Evolutionary conservation across 2,329 filamentous ascomycete species (phyloP).

Genomic region (Macrophomina pseudophaseolina): DNA sequence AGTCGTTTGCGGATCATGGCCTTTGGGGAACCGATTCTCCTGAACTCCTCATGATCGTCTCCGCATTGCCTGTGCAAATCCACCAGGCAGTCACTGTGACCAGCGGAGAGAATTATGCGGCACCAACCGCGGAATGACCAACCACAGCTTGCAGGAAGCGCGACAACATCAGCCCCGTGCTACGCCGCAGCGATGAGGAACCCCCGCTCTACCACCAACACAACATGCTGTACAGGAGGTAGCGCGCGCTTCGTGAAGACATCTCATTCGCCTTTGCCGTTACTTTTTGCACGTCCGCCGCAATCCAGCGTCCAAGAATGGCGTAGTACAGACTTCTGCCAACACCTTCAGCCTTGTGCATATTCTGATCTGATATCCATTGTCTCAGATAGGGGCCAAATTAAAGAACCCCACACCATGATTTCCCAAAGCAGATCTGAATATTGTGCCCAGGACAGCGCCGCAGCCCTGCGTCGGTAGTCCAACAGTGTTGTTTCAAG

Average conservation of each 20-base stretch:
- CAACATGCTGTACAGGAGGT: not conserved
- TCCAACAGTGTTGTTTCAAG: conserved; percentile 5
- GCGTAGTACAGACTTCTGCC: not conserved
- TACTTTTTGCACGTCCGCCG: not conserved
- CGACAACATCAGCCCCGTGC: not conserved
- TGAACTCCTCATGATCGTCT: not conserved
- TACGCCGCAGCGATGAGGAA: not conserved
- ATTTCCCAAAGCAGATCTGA: conserved; percentile 23
- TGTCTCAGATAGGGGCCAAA: conserved; percentile 25
- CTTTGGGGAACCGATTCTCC: not conserved
- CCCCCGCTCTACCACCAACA: not conserved
- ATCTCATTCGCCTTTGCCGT: not conserved
- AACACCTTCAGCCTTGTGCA: conserved; percentile 1
- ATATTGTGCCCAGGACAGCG: conserved; percentile 17
- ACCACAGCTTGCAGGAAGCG: not conserved
- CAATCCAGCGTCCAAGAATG: not conserved
- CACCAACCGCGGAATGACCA: conserved; percentile 3
- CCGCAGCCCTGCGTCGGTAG: conserved; percentile 7
- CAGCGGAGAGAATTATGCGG: not conserved
- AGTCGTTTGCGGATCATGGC: not conserved
- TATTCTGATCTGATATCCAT: not conserved
- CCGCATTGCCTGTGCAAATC: conserved; percentile 9
- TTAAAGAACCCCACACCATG: conserved; percentile 20
- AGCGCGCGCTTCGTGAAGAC: not conserved
- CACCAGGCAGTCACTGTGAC: conserved; percentile 2